phyloP scores from a whole-genome alignment of 768 basidiomycete species.

The Mycena vulgaris region DNA sequence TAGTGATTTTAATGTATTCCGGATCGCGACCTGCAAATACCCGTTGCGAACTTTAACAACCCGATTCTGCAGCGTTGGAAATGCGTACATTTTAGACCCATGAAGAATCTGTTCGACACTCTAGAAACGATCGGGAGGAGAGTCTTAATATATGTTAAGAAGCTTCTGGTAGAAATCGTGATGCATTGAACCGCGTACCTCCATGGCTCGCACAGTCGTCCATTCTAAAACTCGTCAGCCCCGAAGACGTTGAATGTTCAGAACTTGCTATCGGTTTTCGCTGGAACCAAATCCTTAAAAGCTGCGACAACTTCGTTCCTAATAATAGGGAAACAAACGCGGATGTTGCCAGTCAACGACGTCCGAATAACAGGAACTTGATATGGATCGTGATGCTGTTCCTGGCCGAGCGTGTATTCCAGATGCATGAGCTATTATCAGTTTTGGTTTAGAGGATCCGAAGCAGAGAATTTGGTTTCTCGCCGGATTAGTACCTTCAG shows the following conservation, averaged over 20 bases:
- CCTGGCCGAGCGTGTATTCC: constrained; percentile 55
- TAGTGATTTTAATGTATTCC: constrained; percentile 30
- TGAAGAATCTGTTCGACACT: constrained; percentile 28
- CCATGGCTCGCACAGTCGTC: constrained; percentile 28
- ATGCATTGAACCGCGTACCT: constrained; percentile 5
- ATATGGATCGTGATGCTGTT: constrained; percentile 47
- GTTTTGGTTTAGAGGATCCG: no score
- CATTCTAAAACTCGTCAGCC: constrained; percentile 10
- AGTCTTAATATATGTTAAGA: constrained; percentile 1
- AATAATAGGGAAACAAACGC: constrained; percentile 54
- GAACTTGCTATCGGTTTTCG: constrained; percentile 43
- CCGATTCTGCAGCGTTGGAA: neutral
- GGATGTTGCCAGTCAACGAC: constrained; percentile 56
- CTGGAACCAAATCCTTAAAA: constrained; percentile 56
- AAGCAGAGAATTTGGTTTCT: constrained; percentile 18
- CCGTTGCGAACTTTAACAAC: neutral
- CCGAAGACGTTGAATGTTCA: neutral
- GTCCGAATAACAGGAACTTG: constrained; percentile 51
- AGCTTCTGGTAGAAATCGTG: no score
- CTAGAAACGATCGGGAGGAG: constrained; percentile 19
- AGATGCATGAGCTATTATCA: constrained; percentile 50
- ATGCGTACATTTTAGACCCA: constrained; percentile 25
- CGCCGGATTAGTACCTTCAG: constrained; percentile 51
- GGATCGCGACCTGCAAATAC: constrained; percentile 28
- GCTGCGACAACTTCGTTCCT: constrained; percentile 60